Conservation (phyloP, 78 protist species). For the Emiliania huxleyi region DNA sequence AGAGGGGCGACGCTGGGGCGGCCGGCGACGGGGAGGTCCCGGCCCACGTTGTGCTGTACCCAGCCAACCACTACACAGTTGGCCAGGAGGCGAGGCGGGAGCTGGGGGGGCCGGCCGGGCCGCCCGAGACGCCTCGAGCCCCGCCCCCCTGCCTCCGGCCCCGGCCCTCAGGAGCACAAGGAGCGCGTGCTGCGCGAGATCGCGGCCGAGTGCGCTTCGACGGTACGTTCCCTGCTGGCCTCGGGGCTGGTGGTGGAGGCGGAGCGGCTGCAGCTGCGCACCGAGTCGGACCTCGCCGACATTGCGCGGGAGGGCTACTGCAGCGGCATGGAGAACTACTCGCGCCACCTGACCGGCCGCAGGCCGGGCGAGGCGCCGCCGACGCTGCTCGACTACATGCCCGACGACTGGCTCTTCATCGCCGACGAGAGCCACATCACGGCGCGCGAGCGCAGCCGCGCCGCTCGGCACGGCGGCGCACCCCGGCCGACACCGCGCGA, state of each 20-base stretch:
- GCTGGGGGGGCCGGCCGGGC: too few species aligned
- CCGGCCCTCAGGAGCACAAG: neutral
- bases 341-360: conserved; percentile 23
- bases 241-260: neutral
- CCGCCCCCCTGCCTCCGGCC: too few species aligned
- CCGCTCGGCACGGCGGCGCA: too few species aligned
- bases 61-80: conserved; percentile 25
- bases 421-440: conserved; percentile 22
- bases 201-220: neutral
- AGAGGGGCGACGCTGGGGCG: too few species aligned
- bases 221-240: neutral
- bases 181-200: neutral
- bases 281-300: neutral
- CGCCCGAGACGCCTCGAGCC: too few species aligned
- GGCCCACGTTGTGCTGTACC: neutral
- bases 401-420: conserved; percentile 23
- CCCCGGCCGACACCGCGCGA: too few species aligned
- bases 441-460: too few species aligned
- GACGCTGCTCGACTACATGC: conserved; percentile 37
- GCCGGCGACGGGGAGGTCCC: neutral
- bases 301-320: neutral
- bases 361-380: conserved; percentile 28
- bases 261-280: neutral
- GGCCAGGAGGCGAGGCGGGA: too few species aligned
- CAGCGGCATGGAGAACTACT: conserved; percentile 36